Percentiles rank a stretch among this genome's conserved stretches.
These are phyloP conservation scores for Leptographium procerum DNA, from an alignment of 2,329 filamentous ascomycete species.

Conservation along the genomic window DNA sequence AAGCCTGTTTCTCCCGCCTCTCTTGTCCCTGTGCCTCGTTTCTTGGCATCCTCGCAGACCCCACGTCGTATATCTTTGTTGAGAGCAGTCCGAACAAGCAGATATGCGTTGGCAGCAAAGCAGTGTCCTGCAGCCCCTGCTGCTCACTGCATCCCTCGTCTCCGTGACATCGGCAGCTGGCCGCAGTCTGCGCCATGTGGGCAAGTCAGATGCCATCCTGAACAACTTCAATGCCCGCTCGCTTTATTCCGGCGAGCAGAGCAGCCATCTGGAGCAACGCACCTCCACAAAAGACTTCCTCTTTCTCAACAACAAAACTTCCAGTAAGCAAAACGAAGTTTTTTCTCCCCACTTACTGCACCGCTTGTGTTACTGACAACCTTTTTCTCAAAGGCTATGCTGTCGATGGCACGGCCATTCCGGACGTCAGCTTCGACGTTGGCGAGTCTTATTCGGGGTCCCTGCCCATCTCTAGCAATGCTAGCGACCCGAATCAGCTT, in stretches of 20 bases:
- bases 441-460: constrained; percentile 54
- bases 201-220: constrained; percentile 1
- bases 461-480: constrained; percentile 41
- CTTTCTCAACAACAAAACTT: constrained; percentile 12
- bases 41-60: not conserved
- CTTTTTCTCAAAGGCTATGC: constrained; percentile 32
- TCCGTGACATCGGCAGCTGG: constrained; percentile 5
- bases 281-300: not conserved
- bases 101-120: constrained; percentile 6
- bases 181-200: constrained; percentile 11
- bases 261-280: not conserved
- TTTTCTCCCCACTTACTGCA: not conserved
- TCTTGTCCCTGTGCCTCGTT: not conserved
- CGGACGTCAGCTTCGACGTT: constrained; percentile 59
- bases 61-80: not conserved
- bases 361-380: not conserved
- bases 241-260: not conserved
- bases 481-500: constrained; percentile 34
- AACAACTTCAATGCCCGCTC: not conserved
- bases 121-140: constrained; percentile 2
- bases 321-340: constrained; percentile 7
- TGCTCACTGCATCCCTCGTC: constrained; percentile 3
- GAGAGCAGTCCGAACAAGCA: not conserved
- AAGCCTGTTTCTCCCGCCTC: not conserved
- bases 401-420: constrained; percentile 53